Conservation (phyloP, 129 eudicot genomes). For the Erigeron canadensis region DNA sequence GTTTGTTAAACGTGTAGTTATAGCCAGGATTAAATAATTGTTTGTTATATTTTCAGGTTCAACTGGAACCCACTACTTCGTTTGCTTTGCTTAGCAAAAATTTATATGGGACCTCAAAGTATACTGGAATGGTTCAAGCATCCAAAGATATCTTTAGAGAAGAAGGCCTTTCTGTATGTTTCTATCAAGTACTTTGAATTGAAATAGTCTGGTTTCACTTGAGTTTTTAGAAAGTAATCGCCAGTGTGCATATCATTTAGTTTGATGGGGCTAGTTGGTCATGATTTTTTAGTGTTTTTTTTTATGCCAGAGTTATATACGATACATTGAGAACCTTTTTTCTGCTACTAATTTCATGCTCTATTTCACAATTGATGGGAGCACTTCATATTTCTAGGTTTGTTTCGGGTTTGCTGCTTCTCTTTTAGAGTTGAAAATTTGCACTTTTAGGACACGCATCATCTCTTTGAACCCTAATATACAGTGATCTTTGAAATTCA, state of each 20-base stretch:
- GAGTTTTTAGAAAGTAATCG: constrained; percentile 1
- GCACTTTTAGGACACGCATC: not conserved
- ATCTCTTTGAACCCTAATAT: not conserved
- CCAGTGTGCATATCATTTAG: not conserved
- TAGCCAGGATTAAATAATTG: not conserved
- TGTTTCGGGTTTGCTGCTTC: not conserved
- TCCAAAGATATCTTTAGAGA: constrained; percentile 82
- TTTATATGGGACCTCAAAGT: constrained; percentile 61
- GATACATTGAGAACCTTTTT: not conserved
- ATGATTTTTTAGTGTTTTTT: no score
- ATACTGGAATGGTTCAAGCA: constrained; percentile 94
- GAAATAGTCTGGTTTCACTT: not conserved
- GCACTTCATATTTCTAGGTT: not conserved
- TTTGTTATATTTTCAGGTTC: constrained; percentile 57
- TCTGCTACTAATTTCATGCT: not conserved
- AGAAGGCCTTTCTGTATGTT: constrained; percentile 75
- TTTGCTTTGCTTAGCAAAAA: constrained; percentile 64
- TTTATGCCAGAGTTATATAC: constrained; percentile 8
- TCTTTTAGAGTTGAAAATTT: not conserved
- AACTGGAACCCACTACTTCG: constrained; percentile 77
- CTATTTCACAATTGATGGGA: not conserved
- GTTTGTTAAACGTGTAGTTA: not conserved
- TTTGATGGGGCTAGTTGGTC: not conserved
- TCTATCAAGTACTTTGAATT: not conserved
- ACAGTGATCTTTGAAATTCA: no score